Percentiles rank a stretch among this genome's conserved stretches.
Conservation (phyloP, 2,329 filamentous ascomycete species). For the Pseudogymnoascus sp. region DNA sequence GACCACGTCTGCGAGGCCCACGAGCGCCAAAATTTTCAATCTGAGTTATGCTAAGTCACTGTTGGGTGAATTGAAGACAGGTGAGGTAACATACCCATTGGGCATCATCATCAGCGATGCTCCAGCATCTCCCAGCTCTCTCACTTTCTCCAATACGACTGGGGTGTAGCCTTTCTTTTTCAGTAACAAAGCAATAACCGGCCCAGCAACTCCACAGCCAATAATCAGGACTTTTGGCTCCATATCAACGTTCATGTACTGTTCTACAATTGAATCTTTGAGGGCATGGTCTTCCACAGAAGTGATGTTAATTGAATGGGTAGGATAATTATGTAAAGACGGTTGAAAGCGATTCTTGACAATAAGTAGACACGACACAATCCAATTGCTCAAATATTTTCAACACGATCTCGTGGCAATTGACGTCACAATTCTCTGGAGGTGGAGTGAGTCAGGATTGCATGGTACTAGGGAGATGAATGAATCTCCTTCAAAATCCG, state of each 20-base stretch:
- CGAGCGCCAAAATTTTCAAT: conserved; percentile 22
- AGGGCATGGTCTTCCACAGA: neutral
- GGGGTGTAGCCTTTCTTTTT: conserved; percentile 24
- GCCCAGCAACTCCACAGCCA: neutral
- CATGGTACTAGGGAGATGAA: neutral
- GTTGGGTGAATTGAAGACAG: neutral
- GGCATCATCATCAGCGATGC: conserved; percentile 25
- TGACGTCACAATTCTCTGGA: neutral
- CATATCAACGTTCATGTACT: neutral
- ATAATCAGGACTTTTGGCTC: neutral
- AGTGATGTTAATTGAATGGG: neutral
- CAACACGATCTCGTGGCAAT: neutral
- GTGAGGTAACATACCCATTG: conserved; percentile 17
- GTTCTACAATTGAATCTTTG: neutral
- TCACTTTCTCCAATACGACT: conserved; percentile 24
- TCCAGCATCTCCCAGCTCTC: conserved; percentile 21
- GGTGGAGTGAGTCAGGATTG: neutral
- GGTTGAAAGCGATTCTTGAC: neutral
- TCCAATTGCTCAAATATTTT: neutral
- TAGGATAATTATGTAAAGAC: neutral
- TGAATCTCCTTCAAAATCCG: neutral
- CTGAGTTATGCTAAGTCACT: neutral
- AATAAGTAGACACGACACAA: neutral
- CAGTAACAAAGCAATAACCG: neutral
- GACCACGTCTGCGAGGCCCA: conserved; percentile 14